Evolutionary conservation across 148 eudicot species (phyloP).

Genomic region (Fagopyrum homotropicum): DNA sequence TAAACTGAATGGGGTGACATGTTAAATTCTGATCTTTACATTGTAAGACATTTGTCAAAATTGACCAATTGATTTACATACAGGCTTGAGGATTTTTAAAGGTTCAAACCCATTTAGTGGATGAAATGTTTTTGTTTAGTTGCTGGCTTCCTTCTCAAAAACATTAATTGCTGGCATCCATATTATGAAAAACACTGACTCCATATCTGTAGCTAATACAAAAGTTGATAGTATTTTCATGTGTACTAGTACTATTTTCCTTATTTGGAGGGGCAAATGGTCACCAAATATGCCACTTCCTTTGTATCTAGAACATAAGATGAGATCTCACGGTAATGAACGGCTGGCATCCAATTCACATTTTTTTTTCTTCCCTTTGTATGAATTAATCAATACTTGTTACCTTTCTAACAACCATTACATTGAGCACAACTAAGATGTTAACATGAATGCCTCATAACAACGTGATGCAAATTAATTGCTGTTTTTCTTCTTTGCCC

Average conservation of each 20-base stretch:
- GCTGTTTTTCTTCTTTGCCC: background rate
- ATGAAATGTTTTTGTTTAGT: background rate
- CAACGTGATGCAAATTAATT: background rate
- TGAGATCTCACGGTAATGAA: background rate
- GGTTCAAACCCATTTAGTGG: background rate
- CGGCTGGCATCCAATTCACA: background rate
- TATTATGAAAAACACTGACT: background rate
- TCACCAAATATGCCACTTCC: background rate
- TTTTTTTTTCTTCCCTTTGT: background rate
- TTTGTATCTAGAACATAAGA: background rate
- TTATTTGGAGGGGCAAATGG: background rate
- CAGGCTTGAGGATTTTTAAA: slow-evolving; percentile 3
- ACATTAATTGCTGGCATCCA: background rate
- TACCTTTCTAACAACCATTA: background rate
- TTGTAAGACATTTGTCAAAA: background rate
- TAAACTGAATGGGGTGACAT: background rate
- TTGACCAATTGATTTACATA: background rate
- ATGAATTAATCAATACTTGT: background rate
- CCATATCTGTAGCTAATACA: background rate
- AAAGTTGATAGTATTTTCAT: background rate
- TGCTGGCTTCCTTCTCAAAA: background rate
- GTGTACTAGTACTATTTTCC: background rate
- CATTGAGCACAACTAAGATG: background rate
- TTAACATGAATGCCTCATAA: background rate
- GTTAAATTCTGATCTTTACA: background rate